phyloP scores from a whole-genome alignment of 495 filamentous ascomycete species.

The Penicillium silybi region DNA sequence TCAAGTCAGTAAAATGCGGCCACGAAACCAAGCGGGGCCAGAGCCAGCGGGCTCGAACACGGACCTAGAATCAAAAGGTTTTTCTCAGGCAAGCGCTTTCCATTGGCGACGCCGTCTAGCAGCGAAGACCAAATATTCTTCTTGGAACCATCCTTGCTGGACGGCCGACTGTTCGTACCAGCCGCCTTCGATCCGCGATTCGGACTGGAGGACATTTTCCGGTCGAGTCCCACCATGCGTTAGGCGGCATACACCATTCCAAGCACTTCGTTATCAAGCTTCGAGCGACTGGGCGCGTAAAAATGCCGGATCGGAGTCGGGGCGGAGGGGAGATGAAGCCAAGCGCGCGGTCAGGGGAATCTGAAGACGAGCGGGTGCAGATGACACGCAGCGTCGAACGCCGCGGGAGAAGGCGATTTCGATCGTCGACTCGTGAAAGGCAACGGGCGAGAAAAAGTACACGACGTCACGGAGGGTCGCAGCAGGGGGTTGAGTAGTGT shows the following conservation, averaged over 20 bases:
- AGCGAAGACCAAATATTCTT: constrained; percentile 94
- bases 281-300: constrained; percentile 1
- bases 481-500: constrained; percentile 24
- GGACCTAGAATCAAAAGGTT: constrained; percentile 80
- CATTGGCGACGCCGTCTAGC: constrained; percentile 85
- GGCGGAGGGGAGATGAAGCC: constrained; percentile 11
- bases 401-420: background rate
- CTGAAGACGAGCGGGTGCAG: constrained; percentile 10
- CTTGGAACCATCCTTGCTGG: constrained; percentile 68
- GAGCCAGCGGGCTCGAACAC: constrained; percentile 12
- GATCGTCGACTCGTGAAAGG: background rate
- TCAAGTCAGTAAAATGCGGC: constrained; percentile 16
- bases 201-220: constrained; percentile 43
- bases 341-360: constrained; percentile 23
- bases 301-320: constrained; percentile 7
- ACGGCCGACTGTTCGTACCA: constrained; percentile 49
- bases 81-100: constrained; percentile 89
- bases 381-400: background rate
- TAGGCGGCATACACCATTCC: constrained; percentile 36
- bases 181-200: constrained; percentile 32
- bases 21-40: constrained; percentile 3
- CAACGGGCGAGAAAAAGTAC: background rate
- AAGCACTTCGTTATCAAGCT: constrained; percentile 1
- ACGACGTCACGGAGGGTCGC: constrained; percentile 12
- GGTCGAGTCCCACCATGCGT: constrained; percentile 37